Conservation (phyloP, 2,329 filamentous ascomycete genomes). For the Graphilbum fragrans region DNA sequence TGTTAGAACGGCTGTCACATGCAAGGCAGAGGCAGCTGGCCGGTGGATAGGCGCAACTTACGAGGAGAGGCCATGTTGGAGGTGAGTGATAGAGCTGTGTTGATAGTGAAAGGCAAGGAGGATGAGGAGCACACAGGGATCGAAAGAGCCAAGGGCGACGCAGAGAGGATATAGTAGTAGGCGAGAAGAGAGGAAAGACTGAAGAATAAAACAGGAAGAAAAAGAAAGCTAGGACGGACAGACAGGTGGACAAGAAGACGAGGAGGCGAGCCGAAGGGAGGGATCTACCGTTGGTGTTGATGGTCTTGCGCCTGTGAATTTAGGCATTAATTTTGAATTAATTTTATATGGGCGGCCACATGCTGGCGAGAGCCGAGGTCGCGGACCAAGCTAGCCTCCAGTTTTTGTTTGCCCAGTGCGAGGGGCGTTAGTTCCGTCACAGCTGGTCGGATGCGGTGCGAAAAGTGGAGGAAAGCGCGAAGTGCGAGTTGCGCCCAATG, state of each 20-base stretch:
- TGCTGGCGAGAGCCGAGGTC: conserved; percentile 13
- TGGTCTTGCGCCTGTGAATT: no score
- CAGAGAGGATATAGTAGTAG: neutral
- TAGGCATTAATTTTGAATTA: neutral
- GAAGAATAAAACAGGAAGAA: neutral
- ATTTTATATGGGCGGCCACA: conserved; percentile 6
- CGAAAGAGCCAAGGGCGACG: neutral
- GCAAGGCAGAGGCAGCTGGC: neutral
- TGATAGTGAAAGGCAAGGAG: conserved; percentile 3
- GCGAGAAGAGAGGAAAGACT: neutral
- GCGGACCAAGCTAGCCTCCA: no score
- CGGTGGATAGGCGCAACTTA: conserved; percentile 38
- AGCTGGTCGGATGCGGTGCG: no score
- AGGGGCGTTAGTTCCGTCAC: no score
- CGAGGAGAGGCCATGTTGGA: conserved; percentile 65
- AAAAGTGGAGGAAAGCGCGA: no score
- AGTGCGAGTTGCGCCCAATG: no score
- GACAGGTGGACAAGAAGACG: neutral
- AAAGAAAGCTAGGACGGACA: no score
- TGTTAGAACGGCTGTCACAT: neutral
- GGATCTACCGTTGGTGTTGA: neutral
- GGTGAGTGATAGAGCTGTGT: conserved; percentile 2
- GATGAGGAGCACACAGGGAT: neutral
- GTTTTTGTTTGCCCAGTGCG: no score
- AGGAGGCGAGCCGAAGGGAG: neutral